Evolutionary conservation across 805 yeast genomes (phyloP).

Genomic region (Nakazawaea holstii): DNA sequence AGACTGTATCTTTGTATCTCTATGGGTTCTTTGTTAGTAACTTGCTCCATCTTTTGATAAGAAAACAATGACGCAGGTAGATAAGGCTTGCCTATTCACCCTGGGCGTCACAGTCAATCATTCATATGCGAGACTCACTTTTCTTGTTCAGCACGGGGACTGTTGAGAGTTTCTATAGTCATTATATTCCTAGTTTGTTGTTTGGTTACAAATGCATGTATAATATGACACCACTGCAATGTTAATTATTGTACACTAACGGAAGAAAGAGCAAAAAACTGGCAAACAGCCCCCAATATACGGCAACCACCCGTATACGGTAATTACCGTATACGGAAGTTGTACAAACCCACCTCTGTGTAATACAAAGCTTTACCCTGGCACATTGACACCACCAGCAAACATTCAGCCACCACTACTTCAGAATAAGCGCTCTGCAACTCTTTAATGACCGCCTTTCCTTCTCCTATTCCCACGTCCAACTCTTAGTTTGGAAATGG

Average conservation of each 20-base stretch:
- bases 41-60: not conserved
- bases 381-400: not conserved
- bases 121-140: not conserved
- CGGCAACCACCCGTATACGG: not conserved
- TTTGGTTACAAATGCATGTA: too few species aligned
- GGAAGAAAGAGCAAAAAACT: too few species aligned
- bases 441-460: too few species aligned
- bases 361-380: too few species aligned
- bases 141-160: not conserved
- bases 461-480: too few species aligned
- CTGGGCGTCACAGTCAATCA: not conserved
- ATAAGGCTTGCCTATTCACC: not conserved
- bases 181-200: not conserved
- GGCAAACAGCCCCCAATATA: too few species aligned
- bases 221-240: too few species aligned
- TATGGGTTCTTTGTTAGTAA: not conserved
- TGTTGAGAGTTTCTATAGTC: slow-evolving; percentile 8
- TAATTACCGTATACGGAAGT: not conserved
- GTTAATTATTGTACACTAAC: too few species aligned
- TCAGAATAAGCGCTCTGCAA: too few species aligned
- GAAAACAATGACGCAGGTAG: not conserved
- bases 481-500: too few species aligned
- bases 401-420: too few species aligned
- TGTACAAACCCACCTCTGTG: not conserved
- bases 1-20: not conserved